Base-by-base conservation (phyloP, 139 green algal species). In the Haematococcus lacustris region DNA sequence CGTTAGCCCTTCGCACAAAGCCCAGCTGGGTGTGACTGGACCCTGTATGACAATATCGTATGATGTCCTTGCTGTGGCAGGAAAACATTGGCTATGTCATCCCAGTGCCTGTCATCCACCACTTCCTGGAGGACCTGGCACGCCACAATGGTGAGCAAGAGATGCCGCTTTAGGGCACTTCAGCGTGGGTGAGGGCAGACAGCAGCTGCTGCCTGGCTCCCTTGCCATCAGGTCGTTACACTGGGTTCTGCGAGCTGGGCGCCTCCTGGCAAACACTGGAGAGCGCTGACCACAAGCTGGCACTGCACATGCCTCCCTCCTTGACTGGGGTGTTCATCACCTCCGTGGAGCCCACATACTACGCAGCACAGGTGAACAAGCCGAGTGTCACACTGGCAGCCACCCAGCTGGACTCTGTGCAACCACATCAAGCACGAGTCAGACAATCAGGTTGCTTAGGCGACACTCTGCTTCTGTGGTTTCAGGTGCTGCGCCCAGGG, bases 251-350 rank as follows among this genome's bases (percentile, higher is more conserved):
- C 35, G 60, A 77, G 61, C 83, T 94, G 61, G 92, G 92, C 63
- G 82, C 97, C 2, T 70, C 76, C 51, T 98, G 90, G 87, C 94
- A 98, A 85, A 83, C 80, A 34, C 78, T 98, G 76, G 94, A 98
- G 80, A 92, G 83, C 64, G 68, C 73, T 43, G 80, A 83, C 64
- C 80, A 93, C 66, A 88, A 88, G 65, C 61, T 60, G 13, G 76
- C 82, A 1, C 83, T 90, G 34, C 76, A 71, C 51, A 87, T 96
- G 86, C 77, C 77, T 35, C 65, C 62, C 21, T 53, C 34, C 32
- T 5, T 71, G 41, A 86, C 76, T 26, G 81, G 81, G 38, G 74
- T 86, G 28, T 83, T 75, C 74, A 70, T 86, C 53, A 83, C 81
- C 50, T 66, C 70, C 57, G 76, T 75, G 2, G 81, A 86, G 71